Percentiles rank a stretch among this genome's conserved stretches.
phyloP scores from a whole-genome alignment of 2,329 filamentous ascomycete genomes.

The Fusarium piperis region DNA sequence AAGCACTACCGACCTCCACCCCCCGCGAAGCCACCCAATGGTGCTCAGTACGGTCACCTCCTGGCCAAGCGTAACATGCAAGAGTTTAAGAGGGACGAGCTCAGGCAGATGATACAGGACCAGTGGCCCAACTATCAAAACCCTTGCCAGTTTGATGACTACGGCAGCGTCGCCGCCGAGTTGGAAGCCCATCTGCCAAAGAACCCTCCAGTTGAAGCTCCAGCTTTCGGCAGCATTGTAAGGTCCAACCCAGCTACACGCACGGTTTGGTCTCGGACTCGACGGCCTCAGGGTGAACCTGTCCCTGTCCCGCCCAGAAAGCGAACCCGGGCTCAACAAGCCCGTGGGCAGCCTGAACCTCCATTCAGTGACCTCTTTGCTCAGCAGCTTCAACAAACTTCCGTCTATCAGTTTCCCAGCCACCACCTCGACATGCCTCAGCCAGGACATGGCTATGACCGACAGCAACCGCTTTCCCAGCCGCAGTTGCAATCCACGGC shows the following conservation, averaged over 20 bases:
- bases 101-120: not conserved
- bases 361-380: too few species aligned
- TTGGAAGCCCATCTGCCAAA: not conserved
- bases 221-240: not conserved
- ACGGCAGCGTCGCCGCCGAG: not conserved
- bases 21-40: not conserved
- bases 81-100: not conserved
- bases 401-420: too few species aligned
- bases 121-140: not conserved
- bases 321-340: too few species aligned
- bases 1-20: constrained; percentile 10
- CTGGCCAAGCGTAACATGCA: not conserved
- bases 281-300: not conserved
- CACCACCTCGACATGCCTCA: too few species aligned
- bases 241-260: not conserved
- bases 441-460: too few species aligned
- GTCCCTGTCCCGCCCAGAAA: not conserved
- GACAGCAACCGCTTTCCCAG: too few species aligned
- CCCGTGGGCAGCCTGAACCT: too few species aligned
- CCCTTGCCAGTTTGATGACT: not conserved
- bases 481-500: too few species aligned
- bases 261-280: too few species aligned
- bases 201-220: not conserved
- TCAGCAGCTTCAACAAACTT: too few species aligned
- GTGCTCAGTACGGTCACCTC: not conserved